Evolutionary conservation across 331 rosid species (phyloP).

Genomic region (Rosa hybrid): DNA sequence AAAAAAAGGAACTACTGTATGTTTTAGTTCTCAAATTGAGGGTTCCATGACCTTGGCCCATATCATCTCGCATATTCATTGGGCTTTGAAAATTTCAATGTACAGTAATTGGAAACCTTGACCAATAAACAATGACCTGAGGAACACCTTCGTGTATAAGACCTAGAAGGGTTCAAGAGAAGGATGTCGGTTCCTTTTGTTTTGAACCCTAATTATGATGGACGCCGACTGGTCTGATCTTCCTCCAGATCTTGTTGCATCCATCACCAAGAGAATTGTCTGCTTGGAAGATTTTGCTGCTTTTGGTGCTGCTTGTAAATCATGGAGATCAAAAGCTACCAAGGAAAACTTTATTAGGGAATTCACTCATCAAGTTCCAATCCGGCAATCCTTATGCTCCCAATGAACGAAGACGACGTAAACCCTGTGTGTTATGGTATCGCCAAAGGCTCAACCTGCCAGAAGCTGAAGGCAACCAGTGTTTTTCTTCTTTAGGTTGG

Average conservation of each 20-base stretch:
- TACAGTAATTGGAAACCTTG: background rate
- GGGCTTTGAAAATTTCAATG: no score
- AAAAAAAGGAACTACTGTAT: no score
- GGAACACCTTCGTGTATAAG: background rate
- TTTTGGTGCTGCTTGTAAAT: background rate
- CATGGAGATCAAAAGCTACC: background rate
- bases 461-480: background rate
- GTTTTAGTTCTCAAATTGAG: no score
- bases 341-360: background rate
- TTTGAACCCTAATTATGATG: background rate
- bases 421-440: background rate
- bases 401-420: background rate
- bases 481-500: slow-evolving; percentile 4
- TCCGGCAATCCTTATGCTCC: slow-evolving; percentile 1
- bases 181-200: background rate
- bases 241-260: background rate
- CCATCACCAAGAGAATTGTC: background rate
- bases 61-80: no score
- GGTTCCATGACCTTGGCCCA: background rate
- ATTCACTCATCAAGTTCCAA: background rate
- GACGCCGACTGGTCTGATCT: slow-evolving; percentile 6
- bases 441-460: background rate
- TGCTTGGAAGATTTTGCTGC: background rate
- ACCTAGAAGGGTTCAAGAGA: no score
- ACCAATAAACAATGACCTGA: background rate